Evolutionary conservation across 768 basidiomycete species (phyloP).

Genomic region (Tephrocybe rancida): DNA sequence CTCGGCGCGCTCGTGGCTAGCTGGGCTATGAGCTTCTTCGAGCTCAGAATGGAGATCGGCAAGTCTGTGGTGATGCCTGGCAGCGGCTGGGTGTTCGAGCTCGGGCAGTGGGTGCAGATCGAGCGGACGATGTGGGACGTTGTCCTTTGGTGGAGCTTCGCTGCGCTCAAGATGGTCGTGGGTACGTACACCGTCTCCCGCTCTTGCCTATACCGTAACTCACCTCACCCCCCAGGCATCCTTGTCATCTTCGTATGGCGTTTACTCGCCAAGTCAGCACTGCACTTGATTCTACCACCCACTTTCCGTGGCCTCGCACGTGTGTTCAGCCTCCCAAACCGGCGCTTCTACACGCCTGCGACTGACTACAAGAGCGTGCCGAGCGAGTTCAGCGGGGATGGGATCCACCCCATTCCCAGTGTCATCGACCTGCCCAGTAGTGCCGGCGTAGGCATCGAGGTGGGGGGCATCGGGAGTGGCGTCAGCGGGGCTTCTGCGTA

Average conservation of each 20-base stretch:
- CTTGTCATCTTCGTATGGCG: conserved; percentile 86
- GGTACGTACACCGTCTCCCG: conserved; percentile 30
- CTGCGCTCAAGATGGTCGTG: conserved; percentile 46
- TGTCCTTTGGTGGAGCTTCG: conserved; percentile 48
- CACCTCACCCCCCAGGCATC: conserved; percentile 51
- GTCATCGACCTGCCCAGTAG: conserved; percentile 76
- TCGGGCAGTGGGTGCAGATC: conserved; percentile 33
- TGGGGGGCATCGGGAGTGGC: conserved; percentile 45
- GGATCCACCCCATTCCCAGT: conserved; percentile 77
- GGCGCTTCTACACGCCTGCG: conserved; percentile 89
- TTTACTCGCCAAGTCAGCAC: conserved; percentile 74
- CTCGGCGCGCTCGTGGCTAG: conserved; percentile 70
- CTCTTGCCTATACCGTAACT: background rate
- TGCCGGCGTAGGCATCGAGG: conserved; percentile 44
- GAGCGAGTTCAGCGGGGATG: conserved; percentile 49
- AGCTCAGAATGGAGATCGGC: conserved; percentile 32
- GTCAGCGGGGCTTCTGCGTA: conserved; percentile 18
- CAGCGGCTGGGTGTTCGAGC: conserved; percentile 43
- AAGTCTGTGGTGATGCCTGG: conserved; percentile 55
- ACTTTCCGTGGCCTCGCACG: conserved; percentile 76
- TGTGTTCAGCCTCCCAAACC: conserved; percentile 72
- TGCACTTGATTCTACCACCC: conserved; percentile 80
- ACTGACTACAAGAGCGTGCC: conserved; percentile 83
- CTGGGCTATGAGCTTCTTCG: conserved; percentile 60
- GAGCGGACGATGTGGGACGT: conserved; percentile 41